These are phyloP conservation scores for Rhynchospora tenuis DNA, from an alignment of 176 grass and related monocot species.

Conservation along the genomic window DNA sequence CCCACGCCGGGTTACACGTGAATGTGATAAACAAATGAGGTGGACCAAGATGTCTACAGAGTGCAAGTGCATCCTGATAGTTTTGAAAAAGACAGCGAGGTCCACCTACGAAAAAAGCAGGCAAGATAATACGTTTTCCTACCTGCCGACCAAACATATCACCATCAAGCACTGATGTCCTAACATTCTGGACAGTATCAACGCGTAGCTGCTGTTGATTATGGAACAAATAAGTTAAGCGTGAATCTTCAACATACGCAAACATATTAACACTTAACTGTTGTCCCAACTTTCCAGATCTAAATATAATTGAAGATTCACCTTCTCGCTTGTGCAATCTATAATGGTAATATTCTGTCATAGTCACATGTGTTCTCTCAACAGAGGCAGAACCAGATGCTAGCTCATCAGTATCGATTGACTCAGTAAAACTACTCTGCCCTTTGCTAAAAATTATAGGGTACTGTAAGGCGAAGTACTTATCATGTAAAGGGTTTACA, in stretches of 20 bases:
- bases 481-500: not conserved
- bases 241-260: not conserved
- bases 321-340: not conserved
- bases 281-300: not conserved
- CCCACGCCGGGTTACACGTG: too few relatives aligned
- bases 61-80: too few relatives aligned
- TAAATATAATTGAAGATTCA: not conserved
- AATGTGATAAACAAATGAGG: too few relatives aligned
- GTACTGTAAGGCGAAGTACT: not conserved
- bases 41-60: too few relatives aligned
- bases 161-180: too few relatives aligned
- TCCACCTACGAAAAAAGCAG: too few relatives aligned
- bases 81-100: too few relatives aligned
- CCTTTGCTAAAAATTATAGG: not conserved
- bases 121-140: too few relatives aligned
- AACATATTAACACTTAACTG: not conserved
- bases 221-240: too few relatives aligned
- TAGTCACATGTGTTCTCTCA: accelerated
- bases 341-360: not conserved
- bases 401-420: not conserved
- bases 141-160: too few relatives aligned
- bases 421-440: not conserved
- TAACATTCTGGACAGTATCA: too few relatives aligned
- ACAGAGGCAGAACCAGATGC: accelerated
- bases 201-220: too few relatives aligned